phyloP scores from a whole-genome alignment of 2,329 filamentous ascomycete genomes.

The Zasmidium citrigriseum region DNA sequence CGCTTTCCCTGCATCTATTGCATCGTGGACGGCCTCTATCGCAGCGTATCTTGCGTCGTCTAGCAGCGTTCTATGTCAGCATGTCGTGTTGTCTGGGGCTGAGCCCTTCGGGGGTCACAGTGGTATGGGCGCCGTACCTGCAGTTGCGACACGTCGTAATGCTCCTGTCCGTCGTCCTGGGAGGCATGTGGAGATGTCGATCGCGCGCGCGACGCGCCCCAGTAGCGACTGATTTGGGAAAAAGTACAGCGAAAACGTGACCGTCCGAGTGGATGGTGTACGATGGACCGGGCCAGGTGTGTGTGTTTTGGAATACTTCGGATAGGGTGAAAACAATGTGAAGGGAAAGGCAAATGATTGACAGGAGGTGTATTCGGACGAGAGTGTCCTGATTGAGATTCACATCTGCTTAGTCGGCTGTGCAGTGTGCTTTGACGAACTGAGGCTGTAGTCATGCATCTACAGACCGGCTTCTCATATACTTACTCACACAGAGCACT shows the following conservation, averaged over 20 bases:
- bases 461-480: no score
- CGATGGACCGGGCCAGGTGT: no score
- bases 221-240: neutral
- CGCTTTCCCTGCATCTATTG: constrained; percentile 17
- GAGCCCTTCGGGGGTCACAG: neutral
- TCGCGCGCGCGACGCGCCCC: no score
- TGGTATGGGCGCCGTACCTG: no score
- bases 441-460: no score
- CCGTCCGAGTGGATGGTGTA: neutral
- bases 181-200: constrained; percentile 9
- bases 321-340: no score
- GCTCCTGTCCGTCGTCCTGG: constrained; percentile 15
- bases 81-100: neutral
- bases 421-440: neutral
- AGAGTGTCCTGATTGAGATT: neutral
- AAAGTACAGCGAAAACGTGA: neutral
- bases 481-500: no score
- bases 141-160: constrained; percentile 21
- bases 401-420: no score
- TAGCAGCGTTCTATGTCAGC: constrained; percentile 3
- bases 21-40: constrained; percentile 16
- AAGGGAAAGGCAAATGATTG: neutral
- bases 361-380: neutral
- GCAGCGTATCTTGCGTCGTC: constrained; percentile 20
- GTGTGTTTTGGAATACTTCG: neutral